A percentile compares a stretch with the other conserved stretches of the same genome.
phyloP scores from a whole-genome alignment of 495 filamentous ascomycete species.

The Gamarada debralockiae region DNA sequence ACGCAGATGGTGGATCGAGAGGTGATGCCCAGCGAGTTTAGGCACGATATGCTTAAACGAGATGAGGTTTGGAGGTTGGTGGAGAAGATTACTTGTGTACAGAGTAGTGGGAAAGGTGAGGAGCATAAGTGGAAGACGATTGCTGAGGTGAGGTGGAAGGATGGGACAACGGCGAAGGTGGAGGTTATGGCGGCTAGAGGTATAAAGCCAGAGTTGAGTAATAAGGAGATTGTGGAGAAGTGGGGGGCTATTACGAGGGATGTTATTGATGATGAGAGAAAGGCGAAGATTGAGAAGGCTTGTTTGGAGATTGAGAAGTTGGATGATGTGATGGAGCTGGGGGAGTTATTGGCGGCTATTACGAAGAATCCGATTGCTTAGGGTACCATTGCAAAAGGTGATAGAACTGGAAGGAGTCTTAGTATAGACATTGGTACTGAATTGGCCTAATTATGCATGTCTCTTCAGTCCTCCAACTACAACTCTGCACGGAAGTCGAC shows the following conservation, averaged over 20 bases:
- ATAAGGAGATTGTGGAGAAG: conserved; percentile 36
- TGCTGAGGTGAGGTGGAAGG: conserved; percentile 21
- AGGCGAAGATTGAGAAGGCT: conserved; percentile 32
- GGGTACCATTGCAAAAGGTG: too few species aligned
- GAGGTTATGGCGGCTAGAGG: conserved; percentile 23
- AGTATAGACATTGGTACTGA: too few species aligned
- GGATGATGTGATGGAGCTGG: conserved; percentile 3
- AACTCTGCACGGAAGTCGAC: too few species aligned
- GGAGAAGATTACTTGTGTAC: conserved; percentile 33
- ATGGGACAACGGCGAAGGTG: conserved; percentile 21
- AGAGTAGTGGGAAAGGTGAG: conserved; percentile 25
- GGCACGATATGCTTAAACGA: conserved; percentile 30
- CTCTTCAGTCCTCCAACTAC: too few species aligned
- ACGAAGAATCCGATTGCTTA: not conserved
- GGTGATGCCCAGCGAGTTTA: conserved; percentile 33
- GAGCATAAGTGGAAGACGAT: conserved; percentile 5
- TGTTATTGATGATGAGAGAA: conserved; percentile 25
- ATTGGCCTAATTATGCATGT: too few species aligned
- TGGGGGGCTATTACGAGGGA: conserved; percentile 26
- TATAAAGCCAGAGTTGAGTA: conserved; percentile 27
- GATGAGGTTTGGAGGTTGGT: conserved; percentile 36
- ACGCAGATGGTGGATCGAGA: conserved; percentile 36
- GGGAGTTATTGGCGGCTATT: not conserved
- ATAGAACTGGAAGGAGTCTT: too few species aligned
- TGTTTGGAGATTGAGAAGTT: conserved; percentile 26